Conservation (phyloP, 257 asterid species). For the Paulownia fortunei region DNA sequence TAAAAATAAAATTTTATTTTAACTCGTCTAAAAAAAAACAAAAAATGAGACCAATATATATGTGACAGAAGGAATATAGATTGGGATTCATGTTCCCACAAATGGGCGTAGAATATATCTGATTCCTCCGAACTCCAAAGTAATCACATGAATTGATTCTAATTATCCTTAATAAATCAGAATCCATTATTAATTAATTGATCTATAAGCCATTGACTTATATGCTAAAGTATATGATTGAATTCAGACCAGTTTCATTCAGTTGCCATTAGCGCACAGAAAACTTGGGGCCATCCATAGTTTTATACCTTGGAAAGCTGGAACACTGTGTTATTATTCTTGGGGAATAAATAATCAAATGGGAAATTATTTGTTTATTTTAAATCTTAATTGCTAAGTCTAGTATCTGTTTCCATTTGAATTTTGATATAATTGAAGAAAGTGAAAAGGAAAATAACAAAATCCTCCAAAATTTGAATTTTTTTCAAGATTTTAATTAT, state of each 20-base stretch:
- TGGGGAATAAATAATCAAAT: background rate
- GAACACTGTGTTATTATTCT: background rate
- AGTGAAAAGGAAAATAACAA: too few relatives aligned
- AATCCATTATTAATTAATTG: constrained; percentile 9
- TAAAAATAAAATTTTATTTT: too few relatives aligned
- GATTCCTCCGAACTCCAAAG: background rate
- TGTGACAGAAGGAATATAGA: too few relatives aligned
- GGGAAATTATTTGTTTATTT: background rate
- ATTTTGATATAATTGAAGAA: too few relatives aligned
- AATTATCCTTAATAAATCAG: background rate
- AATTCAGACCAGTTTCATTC: background rate
- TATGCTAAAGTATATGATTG: constrained; percentile 2
- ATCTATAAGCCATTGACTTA: background rate
- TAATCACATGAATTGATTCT: constrained; percentile 32
- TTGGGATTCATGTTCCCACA: background rate
- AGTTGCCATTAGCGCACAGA: constrained; percentile 26
- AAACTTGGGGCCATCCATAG: constrained; percentile 49
- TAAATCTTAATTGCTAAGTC: too few relatives aligned
- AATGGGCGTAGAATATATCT: constrained; percentile 20
- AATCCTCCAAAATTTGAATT: too few relatives aligned
- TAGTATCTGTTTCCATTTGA: too few relatives aligned
- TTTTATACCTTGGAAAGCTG: constrained; percentile 32
- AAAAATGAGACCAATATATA: too few relatives aligned
- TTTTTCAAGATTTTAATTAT: too few relatives aligned
- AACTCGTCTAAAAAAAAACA: too few relatives aligned